These are phyloP conservation scores for Pleurotus djamor DNA, from an alignment of 768 basidiomycete species.

Conservation along the genomic window DNA sequence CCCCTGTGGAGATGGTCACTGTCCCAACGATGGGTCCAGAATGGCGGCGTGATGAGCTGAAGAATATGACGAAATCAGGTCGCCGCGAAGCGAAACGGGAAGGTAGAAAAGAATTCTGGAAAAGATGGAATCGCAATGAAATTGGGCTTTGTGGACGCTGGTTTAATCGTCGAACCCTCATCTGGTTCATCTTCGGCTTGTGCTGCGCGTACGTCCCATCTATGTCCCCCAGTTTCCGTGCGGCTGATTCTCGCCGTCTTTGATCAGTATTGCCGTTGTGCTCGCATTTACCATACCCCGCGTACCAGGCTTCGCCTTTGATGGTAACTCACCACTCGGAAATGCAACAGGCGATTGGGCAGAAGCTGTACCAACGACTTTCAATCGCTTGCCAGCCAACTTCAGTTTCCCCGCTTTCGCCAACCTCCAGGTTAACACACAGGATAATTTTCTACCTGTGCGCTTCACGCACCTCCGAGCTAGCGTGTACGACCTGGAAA, in stretches of 20 bases:
- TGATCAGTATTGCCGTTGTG: conserved; percentile 56
- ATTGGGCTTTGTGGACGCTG: conserved; percentile 78
- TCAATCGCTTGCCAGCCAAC: conserved; percentile 81
- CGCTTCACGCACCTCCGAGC: conserved; percentile 69
- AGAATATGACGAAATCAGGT: conserved; percentile 71
- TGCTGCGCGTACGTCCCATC: conserved; percentile 46
- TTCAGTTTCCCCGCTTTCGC: conserved; percentile 85
- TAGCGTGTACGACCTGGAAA: conserved; percentile 66
- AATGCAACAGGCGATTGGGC: conserved; percentile 60
- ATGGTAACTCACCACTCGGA: conserved; percentile 51
- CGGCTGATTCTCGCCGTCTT: background rate
- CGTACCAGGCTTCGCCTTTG: conserved; percentile 71
- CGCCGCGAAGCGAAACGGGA: conserved; percentile 61
- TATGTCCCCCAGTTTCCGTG: conserved; percentile 1
- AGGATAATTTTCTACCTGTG: conserved; percentile 72
- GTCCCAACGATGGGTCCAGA: conserved; percentile 91
- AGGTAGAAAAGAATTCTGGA: conserved; percentile 57
- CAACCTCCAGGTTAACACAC: conserved; percentile 75
- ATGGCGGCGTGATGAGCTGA: conserved; percentile 81
- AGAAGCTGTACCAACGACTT: conserved; percentile 52
- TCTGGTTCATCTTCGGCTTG: conserved; percentile 64
- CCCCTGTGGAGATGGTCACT: conserved; percentile 84
- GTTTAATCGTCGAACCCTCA: conserved; percentile 70
- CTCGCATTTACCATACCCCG: conserved; percentile 84
- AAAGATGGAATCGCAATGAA: conserved; percentile 76